Percentiles rank a stretch among this genome's conserved stretches.
These are phyloP conservation scores for Cryptococcus depauperatus DNA, from an alignment of 1,284 basidiomycete species.

Conservation along the genomic window DNA sequence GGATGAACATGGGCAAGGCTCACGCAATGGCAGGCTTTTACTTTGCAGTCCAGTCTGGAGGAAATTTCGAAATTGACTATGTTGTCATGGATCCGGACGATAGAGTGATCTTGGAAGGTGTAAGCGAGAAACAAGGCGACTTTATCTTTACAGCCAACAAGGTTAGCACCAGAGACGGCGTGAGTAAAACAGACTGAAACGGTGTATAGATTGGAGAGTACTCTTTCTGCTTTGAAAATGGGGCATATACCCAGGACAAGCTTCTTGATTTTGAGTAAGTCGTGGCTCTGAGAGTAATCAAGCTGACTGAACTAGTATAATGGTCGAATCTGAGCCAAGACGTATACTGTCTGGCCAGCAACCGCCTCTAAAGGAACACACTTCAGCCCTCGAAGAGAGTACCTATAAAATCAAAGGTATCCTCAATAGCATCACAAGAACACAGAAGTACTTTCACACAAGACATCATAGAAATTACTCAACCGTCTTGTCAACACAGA, in stretches of 20 bases:
- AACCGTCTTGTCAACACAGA: conserved; percentile 35
- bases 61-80: conserved; percentile 94
- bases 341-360: conserved; percentile 68
- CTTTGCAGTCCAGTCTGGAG: conserved; percentile 83
- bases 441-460: conserved; percentile 65
- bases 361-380: conserved; percentile 67
- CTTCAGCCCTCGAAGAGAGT: conserved; percentile 82
- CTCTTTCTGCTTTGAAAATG: conserved; percentile 96
- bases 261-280: conserved; percentile 79
- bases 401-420: conserved; percentile 79
- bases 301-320: conserved; percentile 51
- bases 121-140: conserved; percentile 87
- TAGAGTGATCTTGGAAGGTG: conserved; percentile 74
- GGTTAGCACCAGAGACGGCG: conserved; percentile 21
- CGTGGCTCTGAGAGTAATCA: neutral
- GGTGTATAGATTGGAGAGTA: conserved; percentile 69
- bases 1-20: neutral
- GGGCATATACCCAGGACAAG: conserved; percentile 83
- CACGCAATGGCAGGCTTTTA: conserved; percentile 45
- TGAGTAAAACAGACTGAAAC: no score
- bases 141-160: conserved; percentile 92
- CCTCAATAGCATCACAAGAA: conserved; percentile 75
- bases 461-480: conserved; percentile 36
- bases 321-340: conserved; percentile 91
- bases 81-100: conserved; percentile 83